These are phyloP conservation scores for Alternaria sp. DNA, from an alignment of 2,329 filamentous ascomycete genomes.

Conservation along the genomic window DNA sequence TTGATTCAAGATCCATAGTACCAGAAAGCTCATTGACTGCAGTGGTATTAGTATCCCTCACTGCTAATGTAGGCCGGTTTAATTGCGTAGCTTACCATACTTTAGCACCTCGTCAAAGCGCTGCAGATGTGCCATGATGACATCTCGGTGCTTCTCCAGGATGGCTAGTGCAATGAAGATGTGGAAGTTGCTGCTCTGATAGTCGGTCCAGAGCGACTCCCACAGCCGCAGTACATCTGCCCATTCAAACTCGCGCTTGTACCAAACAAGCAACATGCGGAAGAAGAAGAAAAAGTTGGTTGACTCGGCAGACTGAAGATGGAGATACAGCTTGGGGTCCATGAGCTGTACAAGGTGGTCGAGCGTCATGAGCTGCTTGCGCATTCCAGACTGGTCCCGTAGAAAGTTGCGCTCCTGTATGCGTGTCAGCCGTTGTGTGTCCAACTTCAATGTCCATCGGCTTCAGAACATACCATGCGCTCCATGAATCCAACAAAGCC, in stretches of 20 bases:
- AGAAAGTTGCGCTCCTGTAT: conserved; percentile 86
- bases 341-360: conserved; percentile 97
- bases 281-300: conserved; percentile 99
- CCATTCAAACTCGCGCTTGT: conserved; percentile 96
- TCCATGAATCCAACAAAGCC: conserved; percentile 96
- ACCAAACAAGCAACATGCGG: conserved; percentile 98
- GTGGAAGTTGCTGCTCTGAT: conserved; percentile 86
- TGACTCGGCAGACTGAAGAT: conserved; percentile 87
- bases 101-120: conserved; percentile 98
- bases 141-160: conserved; percentile 91
- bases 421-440: conserved; percentile 17
- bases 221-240: conserved; percentile 84
- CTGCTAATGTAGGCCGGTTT: neutral
- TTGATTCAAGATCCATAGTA: conserved; percentile 88
- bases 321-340: conserved; percentile 91
- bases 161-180: conserved; percentile 94
- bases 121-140: conserved; percentile 93
- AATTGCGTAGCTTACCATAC: conserved; percentile 70
- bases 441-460: too few relatives aligned
- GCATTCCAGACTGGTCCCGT: conserved; percentile 95
- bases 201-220: conserved; percentile 96
- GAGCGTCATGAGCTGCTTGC: conserved; percentile 85
- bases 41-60: conserved; percentile 17
- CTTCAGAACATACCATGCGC: conserved; percentile 70
- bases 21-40: conserved; percentile 92